phyloP scores from a whole-genome alignment of 2,329 filamentous ascomycete genomes.

The Xylaria sp. region DNA sequence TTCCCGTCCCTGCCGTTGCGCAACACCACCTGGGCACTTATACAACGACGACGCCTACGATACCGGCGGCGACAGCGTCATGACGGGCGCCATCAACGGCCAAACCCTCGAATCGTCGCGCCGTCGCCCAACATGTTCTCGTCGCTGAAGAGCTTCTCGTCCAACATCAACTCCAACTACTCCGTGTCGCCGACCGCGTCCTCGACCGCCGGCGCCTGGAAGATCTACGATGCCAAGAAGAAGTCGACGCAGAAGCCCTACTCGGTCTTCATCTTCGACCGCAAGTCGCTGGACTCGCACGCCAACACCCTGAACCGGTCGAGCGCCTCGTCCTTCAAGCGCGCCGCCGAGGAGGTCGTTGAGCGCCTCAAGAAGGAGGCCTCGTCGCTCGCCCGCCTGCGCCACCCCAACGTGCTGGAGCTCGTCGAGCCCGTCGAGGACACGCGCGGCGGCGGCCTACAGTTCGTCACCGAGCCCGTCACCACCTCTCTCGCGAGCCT shows the following conservation, averaged over 20 bases:
- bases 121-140: conserved; percentile 78
- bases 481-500: conserved; percentile 87
- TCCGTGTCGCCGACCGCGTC: conserved; percentile 78
- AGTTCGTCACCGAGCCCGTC: conserved; percentile 94
- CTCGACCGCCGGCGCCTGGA: conserved; percentile 92
- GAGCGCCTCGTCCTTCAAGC: conserved; percentile 77
- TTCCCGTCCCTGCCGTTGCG: conserved; percentile 26
- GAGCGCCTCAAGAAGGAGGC: conserved; percentile 93
- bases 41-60: not conserved
- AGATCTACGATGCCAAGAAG: conserved; percentile 96
- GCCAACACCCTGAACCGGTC: conserved; percentile 70
- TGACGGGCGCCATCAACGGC: conserved; percentile 43
- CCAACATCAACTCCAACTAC: conserved; percentile 93
- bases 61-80: conserved; percentile 35
- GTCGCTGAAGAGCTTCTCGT: conserved; percentile 91
- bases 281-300: conserved; percentile 81
- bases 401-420: conserved; percentile 92
- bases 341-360: conserved; percentile 84
- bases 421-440: conserved; percentile 96
- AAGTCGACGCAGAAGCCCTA: conserved; percentile 90
- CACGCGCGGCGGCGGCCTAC: conserved; percentile 87
- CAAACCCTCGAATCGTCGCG: conserved; percentile 21
- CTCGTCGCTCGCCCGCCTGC: conserved; percentile 83
- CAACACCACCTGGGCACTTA: conserved; percentile 3
- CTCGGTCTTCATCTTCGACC: conserved; percentile 95